Conservation (phyloP, 2,329 filamentous ascomycete species). For the Stylonectria norvegica region DNA sequence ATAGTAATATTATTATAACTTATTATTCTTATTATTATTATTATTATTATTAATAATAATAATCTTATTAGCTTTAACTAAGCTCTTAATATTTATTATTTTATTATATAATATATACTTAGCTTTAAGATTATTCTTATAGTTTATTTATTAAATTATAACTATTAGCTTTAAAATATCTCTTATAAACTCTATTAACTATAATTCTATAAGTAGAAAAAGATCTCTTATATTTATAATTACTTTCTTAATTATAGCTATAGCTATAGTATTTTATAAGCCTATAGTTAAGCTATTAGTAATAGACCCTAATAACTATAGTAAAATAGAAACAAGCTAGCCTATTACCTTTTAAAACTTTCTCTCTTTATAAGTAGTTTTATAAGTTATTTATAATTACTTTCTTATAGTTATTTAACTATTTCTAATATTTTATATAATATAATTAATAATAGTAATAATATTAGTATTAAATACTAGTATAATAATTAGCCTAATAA, state of each 20-base stretch:
- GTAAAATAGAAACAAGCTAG: too few relatives aligned
- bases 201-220: background rate
- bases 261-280: too few relatives aligned
- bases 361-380: too few relatives aligned
- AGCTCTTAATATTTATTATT: background rate
- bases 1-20: background rate
- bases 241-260: slow-evolving; percentile 1
- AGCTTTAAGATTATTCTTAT: background rate
- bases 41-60: background rate
- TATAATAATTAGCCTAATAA: too few relatives aligned
- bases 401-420: too few relatives aligned
- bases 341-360: too few relatives aligned
- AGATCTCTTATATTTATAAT: background rate
- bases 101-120: background rate
- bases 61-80: background rate
- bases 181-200: background rate
- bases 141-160: background rate
- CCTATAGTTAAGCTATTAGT: too few relatives aligned
- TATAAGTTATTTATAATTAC: too few relatives aligned
- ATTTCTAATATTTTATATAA: too few relatives aligned
- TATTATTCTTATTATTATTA: background rate
- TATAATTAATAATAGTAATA: too few relatives aligned
- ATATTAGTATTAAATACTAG: too few relatives aligned
- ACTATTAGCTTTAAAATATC: background rate
- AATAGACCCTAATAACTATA: too few relatives aligned